phyloP scores from a whole-genome alignment of 2,329 filamentous ascomycete genomes.

The Emericellopsis atlantica region DNA sequence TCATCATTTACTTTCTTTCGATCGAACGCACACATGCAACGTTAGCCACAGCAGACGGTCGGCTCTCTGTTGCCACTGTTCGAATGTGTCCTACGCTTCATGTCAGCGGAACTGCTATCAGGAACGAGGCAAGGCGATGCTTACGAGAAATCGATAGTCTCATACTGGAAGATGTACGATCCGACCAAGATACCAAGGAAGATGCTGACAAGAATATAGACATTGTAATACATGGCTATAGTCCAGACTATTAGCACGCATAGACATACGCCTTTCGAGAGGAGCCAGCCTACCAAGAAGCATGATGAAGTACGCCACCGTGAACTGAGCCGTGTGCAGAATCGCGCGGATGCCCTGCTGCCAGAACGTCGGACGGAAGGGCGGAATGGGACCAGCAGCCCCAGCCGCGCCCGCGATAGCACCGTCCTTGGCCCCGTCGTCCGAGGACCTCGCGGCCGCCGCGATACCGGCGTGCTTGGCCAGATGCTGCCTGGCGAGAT shows the following conservation, averaged over 20 bases:
- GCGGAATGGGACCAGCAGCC: constrained; percentile 9
- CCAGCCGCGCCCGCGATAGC: background rate
- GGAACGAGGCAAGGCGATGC: constrained; percentile 2
- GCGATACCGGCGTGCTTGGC: constrained; percentile 8
- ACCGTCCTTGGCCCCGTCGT: constrained; percentile 10
- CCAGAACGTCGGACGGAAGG: constrained; percentile 42
- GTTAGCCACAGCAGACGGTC: constrained; percentile 26
- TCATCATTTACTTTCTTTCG: too few species aligned
- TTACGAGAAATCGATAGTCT: constrained; percentile 26
- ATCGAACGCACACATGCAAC: too few species aligned
- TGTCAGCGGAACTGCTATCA: background rate
- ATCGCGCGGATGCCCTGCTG: constrained; percentile 57
- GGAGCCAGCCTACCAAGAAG: constrained; percentile 23
- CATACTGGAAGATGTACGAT: constrained; percentile 63
- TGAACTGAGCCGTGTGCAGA: constrained; percentile 60
- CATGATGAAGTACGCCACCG: constrained; percentile 71
- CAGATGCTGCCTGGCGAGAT: constrained; percentile 42
- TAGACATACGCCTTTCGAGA: background rate
- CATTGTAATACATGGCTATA: constrained; percentile 49
- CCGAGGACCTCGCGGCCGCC: background rate
- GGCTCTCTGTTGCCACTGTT: constrained; percentile 20
- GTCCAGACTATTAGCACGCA: constrained; percentile 1
- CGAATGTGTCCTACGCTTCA: background rate
- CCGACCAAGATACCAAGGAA: constrained; percentile 66
- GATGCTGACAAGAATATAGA: constrained; percentile 72